Evolutionary conservation across 83 land plant species (phyloP).

Genomic region (Diphasiastrum complanatum): DNA sequence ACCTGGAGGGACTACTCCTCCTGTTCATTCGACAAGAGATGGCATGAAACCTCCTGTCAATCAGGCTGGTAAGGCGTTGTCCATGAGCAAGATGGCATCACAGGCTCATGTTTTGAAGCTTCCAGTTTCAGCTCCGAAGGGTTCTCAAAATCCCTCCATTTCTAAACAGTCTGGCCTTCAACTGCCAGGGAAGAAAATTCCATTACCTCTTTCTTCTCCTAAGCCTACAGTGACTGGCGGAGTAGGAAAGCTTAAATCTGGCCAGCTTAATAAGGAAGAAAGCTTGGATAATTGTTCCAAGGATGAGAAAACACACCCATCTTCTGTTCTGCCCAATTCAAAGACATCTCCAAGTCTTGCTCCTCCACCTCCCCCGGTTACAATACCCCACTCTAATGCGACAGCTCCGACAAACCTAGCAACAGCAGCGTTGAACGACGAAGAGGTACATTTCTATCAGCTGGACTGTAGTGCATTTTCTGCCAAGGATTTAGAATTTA

Average conservation of each 20-base stretch:
- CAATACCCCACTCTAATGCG: not conserved
- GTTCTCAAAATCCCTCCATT: not conserved
- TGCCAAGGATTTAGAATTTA: not conserved
- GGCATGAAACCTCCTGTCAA: not conserved
- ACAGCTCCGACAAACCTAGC: not conserved
- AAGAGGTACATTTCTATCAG: slow-evolving; percentile 7
- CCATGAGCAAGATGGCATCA: not conserved
- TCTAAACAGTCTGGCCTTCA: not conserved
- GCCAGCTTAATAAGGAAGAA: not conserved
- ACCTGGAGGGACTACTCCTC: not conserved
- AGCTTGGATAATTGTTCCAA: not conserved
- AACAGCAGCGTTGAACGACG: slow-evolving; percentile 14
- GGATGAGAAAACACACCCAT: slow-evolving; percentile 4
- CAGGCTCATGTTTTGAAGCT: slow-evolving; percentile 1
- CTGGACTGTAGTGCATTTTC: too few species aligned
- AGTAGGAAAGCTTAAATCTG: too few species aligned
- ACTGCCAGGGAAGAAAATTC: not conserved
- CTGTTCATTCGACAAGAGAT: not conserved
- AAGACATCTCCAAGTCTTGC: not conserved
- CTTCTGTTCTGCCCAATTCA: not conserved
- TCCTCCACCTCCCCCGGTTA: slow-evolving; percentile 9
- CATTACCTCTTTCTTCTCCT: not conserved
- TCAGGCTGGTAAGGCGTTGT: not conserved
- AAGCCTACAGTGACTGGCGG: not conserved
- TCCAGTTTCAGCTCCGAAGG: not conserved